These are phyloP conservation scores for Hyaloperonospora brassicae DNA, from an alignment of 352 stramenopile species.

Conservation along the genomic window DNA sequence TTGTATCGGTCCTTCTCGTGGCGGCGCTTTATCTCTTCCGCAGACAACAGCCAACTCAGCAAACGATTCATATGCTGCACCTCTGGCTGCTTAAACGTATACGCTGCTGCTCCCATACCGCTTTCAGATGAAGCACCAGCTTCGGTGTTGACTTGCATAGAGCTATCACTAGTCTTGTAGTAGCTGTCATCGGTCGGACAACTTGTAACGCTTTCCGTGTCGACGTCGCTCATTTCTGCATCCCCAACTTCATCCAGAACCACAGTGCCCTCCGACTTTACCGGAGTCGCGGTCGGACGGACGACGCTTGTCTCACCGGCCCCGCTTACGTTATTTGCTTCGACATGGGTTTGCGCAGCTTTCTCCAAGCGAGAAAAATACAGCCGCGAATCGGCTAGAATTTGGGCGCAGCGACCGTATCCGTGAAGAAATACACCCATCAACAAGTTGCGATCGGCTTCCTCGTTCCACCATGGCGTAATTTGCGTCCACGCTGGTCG, in stretches of 20 bases:
- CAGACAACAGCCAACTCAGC: conserved; percentile 78
- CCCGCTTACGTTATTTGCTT: conserved; percentile 11
- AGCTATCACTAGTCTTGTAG: conserved; percentile 21
- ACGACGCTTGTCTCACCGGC: conserved; percentile 1
- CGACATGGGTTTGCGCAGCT: conserved; percentile 20
- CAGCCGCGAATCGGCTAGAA: conserved; percentile 62
- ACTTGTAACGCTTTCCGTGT: conserved; percentile 40
- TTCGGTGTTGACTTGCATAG: conserved; percentile 21
- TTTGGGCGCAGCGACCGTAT: conserved; percentile 79
- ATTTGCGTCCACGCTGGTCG: conserved; percentile 76
- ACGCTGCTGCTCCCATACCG: conserved; percentile 12
- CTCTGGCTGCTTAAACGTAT: conserved; percentile 78
- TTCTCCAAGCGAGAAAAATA: conserved; percentile 65
- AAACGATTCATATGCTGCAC: conserved; percentile 87
- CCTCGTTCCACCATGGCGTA: conserved; percentile 80
- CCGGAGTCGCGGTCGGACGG: neutral
- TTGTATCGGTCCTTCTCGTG: conserved; percentile 74
- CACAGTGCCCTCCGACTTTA: conserved; percentile 15
- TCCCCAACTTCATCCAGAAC: conserved; percentile 18
- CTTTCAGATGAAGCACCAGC: neutral
- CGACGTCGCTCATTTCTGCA: conserved; percentile 35
- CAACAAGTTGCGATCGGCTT: conserved; percentile 70
- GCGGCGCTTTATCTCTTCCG: conserved; percentile 76
- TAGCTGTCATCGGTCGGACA: conserved; percentile 31
- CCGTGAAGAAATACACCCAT: conserved; percentile 81